Base-by-base conservation (phyloP, 306 rosid genomes). In the Erythrophleum fordii region DNA sequence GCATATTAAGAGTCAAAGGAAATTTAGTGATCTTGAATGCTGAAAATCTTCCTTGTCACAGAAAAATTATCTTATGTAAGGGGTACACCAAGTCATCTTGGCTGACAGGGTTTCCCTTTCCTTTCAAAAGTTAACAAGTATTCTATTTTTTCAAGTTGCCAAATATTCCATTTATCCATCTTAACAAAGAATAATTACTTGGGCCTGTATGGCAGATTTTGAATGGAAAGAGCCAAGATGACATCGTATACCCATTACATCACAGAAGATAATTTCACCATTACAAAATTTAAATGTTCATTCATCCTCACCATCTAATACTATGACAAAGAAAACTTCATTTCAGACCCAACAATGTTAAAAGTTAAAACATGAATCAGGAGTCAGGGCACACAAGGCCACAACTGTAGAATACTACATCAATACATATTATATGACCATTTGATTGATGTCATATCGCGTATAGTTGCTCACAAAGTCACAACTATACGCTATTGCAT, bases 1-100 rank as follows among this genome's bases (percentile, higher is more conserved):
- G 81, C 62, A 85, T 41, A 59, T 72, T 12, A 69, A 52, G 44
- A 53, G 44, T 61, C 52, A 61, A 44, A 78, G 6, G 25, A 25
- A 73, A 82, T 4, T 78, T 25, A 81, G 60, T 56, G 53, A 69
- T 23, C 23, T 0, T 53, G 20, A 46, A 58, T 48, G 69, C 48
- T 46, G 8, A 26, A 39, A 52, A 60, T 75, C 62, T 52, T 41
- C 7, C 45, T 48, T 68, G 17, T 5, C 53, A 68, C n/a, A 68
- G 0, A 39, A 34, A 60, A 5, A 60, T 11, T 28, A 28, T 14
- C 41, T 28, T 28, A 60, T 12, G 11, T 28, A 5, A 60, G 28
- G 1, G 67, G 25, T 11, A 41, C n/a, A 41, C 51, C 73, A 23
- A 42, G 35, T 16, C 20, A 39, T 39, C 23, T 22, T 11, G 31